phyloP scores from a whole-genome alignment of 192 early-diverging fungal species.

The Gamsiella multidivaricata region DNA sequence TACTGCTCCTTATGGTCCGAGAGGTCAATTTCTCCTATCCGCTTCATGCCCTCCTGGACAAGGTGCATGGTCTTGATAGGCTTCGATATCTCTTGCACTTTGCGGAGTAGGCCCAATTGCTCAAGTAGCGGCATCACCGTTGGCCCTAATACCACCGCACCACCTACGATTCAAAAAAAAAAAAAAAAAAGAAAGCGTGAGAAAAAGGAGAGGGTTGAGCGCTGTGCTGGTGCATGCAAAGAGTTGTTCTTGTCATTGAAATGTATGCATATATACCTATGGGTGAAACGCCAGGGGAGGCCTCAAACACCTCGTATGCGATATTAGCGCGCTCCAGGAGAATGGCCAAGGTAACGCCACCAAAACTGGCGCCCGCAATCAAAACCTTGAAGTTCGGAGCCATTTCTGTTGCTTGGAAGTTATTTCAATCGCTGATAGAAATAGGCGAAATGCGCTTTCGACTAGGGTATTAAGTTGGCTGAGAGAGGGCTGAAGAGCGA shows the following conservation, averaged over 20 bases:
- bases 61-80: slow-evolving; percentile 26
- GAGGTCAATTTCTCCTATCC: slow-evolving; percentile 42
- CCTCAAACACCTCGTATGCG: slow-evolving; percentile 17
- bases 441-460: background rate
- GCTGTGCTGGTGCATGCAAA: background rate
- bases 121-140: slow-evolving; percentile 30
- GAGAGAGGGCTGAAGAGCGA: background rate
- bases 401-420: slow-evolving; percentile 17
- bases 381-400: slow-evolving; percentile 26
- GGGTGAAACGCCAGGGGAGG: background rate
- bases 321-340: slow-evolving; percentile 34
- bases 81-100: slow-evolving; percentile 17
- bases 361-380: slow-evolving; percentile 30
- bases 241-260: background rate
- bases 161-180: slow-evolving; percentile 1
- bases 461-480: background rate
- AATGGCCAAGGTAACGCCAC: slow-evolving; percentile 31
- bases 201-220: background rate
- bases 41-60: slow-evolving; percentile 18
- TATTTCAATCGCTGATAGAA: background rate
- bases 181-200: background rate
- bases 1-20: slow-evolving; percentile 24
- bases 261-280: too few species aligned
- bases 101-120: slow-evolving; percentile 24
- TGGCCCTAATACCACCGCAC: slow-evolving; percentile 23